A percentile compares a stretch with the other conserved stretches of the same genome.
phyloP scores from a whole-genome alignment of 1,139 yeast genomes.

The Geotrichum restrictum region DNA sequence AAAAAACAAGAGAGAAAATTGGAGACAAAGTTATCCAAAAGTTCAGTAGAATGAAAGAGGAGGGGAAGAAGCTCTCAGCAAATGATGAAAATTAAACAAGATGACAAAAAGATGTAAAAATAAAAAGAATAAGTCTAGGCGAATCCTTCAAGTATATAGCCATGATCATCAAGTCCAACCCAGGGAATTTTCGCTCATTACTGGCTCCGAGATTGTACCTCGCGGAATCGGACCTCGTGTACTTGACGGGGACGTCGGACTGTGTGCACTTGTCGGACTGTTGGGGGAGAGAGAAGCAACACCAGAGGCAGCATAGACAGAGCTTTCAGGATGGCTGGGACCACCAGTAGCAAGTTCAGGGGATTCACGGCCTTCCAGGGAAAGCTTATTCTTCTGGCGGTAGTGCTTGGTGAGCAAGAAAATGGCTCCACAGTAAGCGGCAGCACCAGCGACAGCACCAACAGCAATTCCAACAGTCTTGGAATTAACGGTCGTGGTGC shows the following conservation, averaged over 20 bases:
- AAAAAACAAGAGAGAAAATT: background rate
- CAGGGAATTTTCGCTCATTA: conserved; percentile 43
- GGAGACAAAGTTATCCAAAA: background rate
- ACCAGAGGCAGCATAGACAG: conserved; percentile 2
- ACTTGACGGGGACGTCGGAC: conserved; percentile 16
- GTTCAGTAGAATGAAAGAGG: background rate
- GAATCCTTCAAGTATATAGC: background rate
- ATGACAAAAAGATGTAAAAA: background rate
- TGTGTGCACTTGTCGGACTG: conserved; percentile 25
- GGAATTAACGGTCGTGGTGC: conserved; percentile 30
- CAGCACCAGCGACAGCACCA: conserved; percentile 41
- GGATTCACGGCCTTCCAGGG: conserved; percentile 19
- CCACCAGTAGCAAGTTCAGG: conserved; percentile 22
- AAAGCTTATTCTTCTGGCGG: conserved; percentile 29
- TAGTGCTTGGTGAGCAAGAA: conserved; percentile 36
- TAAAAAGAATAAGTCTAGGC: background rate
- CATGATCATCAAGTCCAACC: conserved; percentile 38
- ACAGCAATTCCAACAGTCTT: conserved; percentile 41
- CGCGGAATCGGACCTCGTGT: conserved; percentile 26
- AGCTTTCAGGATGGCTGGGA: conserved; percentile 17
- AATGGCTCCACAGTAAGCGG: conserved; percentile 38
- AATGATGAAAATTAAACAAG: background rate
- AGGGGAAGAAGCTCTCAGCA: background rate
- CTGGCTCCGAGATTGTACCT: conserved; percentile 38
- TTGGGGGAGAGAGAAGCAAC: conserved; percentile 9